A percentile compares a stretch with the other conserved stretches of the same genome.
These are phyloP conservation scores for Metschnikowia orientalis DNA, from an alignment of 805 yeast genomes.

Conservation along the genomic window DNA sequence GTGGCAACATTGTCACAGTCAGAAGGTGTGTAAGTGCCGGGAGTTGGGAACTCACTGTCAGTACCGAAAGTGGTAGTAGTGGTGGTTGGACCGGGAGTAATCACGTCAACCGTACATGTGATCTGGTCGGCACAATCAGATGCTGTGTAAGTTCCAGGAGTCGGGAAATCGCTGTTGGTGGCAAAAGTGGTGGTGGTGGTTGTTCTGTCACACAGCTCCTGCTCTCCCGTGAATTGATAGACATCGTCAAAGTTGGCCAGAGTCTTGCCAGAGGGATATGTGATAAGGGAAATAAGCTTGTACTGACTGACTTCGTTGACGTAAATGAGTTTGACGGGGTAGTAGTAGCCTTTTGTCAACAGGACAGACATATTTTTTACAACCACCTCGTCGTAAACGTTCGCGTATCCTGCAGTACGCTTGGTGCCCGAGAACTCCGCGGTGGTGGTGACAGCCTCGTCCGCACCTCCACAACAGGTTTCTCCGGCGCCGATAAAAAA, in stretches of 20 bases:
- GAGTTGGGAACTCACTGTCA: background rate
- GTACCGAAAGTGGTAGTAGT: background rate
- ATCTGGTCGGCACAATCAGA: background rate
- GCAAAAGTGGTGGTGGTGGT: slow-evolving; percentile 1
- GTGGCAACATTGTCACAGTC: no score
- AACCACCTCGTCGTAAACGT: background rate
- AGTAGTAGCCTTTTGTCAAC: slow-evolving; percentile 5
- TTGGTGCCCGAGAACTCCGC: slow-evolving; percentile 1
- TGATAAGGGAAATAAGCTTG: slow-evolving; percentile 1
- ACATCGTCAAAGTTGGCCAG: slow-evolving; percentile 1
- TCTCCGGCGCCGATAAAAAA: slow-evolving; percentile 6
- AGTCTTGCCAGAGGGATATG: slow-evolving; percentile 5
- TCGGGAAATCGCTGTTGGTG: background rate
- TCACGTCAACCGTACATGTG: background rate
- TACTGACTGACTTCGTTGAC: slow-evolving; percentile 7
- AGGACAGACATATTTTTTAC: background rate
- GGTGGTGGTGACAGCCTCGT: background rate
- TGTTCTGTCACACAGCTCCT: background rate
- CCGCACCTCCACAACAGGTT: slow-evolving; percentile 4
- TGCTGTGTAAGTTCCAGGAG: background rate
- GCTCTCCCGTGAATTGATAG: slow-evolving; percentile 1
- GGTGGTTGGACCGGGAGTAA: background rate
- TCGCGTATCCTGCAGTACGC: background rate
- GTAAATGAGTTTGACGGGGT: slow-evolving; percentile 7
- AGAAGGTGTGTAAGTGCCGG: slow-evolving; percentile 2